Base-by-base conservation (phyloP, 306 rosid genomes). In the Corylus heterophylla region DNA sequence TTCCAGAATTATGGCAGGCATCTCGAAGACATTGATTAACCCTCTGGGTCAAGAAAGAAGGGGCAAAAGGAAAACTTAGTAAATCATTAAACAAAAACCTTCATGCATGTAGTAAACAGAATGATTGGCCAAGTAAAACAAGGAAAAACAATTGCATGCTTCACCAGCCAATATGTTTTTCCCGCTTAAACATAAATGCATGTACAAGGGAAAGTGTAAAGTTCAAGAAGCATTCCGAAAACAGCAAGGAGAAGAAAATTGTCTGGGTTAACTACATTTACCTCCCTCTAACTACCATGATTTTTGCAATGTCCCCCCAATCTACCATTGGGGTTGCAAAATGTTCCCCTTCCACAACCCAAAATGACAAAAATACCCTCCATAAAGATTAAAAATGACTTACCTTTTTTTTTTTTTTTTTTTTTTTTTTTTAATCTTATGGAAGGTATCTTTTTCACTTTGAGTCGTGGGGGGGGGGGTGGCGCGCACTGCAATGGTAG, bases 1-100 rank as follows among this genome's bases (percentile, higher is more conserved):
- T n/a, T n/a, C 0, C 4, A 22, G 89, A 48, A 0, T 13, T 4
- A 71, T 20, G 52, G 67, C 98, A 94, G 68, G 87, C 92, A 12
- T 72, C 58, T 80, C 93, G 80, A 82, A 94, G 81, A 80, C 98
- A 92, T 86, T 91, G 93, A 79, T 88, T 94, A 75, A 94, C 92
- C 85, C 97, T 87, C 97, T 94, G 77, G 55, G 66, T 77, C 31
- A 73, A 80, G 73, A 73, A 83, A 82, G 27, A 79, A 47, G 49
- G 68, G 74, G 47, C n/a, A 73, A 37, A 31, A 4, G 79, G 42
- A 14, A 18, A 74, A 59, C 55, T 81, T 73, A 78, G 69, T 2
- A 12, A 51, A 76, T 77, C 62, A 54, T 54, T 31, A 31, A 83
- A 74, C 39, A 50, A 14, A 39, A 80, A 29, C 50, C 72, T 48